Conservation (phyloP, 306 rosid species). For the Gynostemma pentaphyllum region DNA sequence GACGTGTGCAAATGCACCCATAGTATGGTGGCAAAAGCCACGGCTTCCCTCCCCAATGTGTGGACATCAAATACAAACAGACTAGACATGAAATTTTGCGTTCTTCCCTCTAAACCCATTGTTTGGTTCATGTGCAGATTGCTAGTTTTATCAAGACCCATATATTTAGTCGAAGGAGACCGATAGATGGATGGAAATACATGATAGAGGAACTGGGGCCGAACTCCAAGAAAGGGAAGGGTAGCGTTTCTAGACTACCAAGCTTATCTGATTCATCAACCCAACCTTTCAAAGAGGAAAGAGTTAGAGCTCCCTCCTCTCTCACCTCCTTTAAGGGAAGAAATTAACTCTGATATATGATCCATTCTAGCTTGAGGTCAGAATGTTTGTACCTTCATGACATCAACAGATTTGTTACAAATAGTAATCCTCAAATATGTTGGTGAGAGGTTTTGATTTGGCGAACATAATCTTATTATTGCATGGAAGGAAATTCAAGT, state of each 20-base stretch:
- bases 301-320: conserved; percentile 21
- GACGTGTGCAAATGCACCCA: no score
- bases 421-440: neutral
- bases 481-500: neutral
- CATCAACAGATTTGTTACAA: neutral
- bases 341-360: conserved; percentile 25
- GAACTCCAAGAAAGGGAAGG: conserved; percentile 84
- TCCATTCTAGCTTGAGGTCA: neutral
- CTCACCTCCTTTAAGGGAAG: conserved; percentile 23
- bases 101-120: no score
- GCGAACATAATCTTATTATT: neutral
- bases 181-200: conserved; percentile 94
- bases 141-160: conserved; percentile 94
- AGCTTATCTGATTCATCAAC: conserved; percentile 79
- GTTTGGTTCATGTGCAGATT: conserved; percentile 40
- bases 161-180: conserved; percentile 88
- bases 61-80: no score
- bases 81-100: no score
- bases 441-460: neutral
- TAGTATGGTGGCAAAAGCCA: no score
- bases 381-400: neutral
- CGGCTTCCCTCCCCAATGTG: no score
- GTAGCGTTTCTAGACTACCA: conserved; percentile 75
- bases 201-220: conserved; percentile 98
- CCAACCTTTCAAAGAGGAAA: conserved; percentile 83